Evolutionary conservation across 441 rosid species (phyloP).

Genomic region (Gossypium davidsonii): DNA sequence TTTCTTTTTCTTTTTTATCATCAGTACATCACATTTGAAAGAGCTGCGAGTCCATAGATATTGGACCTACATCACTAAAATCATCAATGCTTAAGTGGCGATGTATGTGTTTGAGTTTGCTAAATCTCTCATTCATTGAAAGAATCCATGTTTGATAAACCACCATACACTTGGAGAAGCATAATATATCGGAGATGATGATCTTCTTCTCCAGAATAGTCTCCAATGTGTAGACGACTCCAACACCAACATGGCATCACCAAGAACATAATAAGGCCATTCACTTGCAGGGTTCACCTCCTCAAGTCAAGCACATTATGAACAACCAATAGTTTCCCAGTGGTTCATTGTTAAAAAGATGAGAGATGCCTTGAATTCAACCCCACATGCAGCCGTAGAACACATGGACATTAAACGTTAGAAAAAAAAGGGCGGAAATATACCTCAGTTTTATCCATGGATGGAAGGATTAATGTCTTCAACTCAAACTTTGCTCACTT

Average conservation of each 20-base stretch:
- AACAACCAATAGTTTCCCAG: neutral
- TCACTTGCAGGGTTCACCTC: conserved; percentile 82
- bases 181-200: conserved; percentile 83
- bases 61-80: neutral
- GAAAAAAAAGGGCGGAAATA: neutral
- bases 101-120: conserved; percentile 49
- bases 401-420: neutral
- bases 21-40: neutral
- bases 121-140: conserved; percentile 83
- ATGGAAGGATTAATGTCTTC: conserved; percentile 61
- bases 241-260: conserved; percentile 95
- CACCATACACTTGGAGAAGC: conserved; percentile 92
- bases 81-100: neutral
- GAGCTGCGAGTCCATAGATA: neutral
- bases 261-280: conserved; percentile 88
- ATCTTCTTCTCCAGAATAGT: conserved; percentile 88
- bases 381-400: neutral
- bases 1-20: no score
- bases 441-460: conserved; percentile 90
- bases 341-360: neutral
- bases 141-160: conserved; percentile 85
- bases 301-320: neutral
- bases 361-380: neutral
- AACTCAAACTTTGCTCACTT: conserved; percentile 82
- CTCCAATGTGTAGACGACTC: conserved; percentile 82